Evolutionary conservation across 2,329 filamentous ascomycete genomes (phyloP), one percentile per base, ranked within the genome.

Genomic region (Clarireedia sp.): DNA sequence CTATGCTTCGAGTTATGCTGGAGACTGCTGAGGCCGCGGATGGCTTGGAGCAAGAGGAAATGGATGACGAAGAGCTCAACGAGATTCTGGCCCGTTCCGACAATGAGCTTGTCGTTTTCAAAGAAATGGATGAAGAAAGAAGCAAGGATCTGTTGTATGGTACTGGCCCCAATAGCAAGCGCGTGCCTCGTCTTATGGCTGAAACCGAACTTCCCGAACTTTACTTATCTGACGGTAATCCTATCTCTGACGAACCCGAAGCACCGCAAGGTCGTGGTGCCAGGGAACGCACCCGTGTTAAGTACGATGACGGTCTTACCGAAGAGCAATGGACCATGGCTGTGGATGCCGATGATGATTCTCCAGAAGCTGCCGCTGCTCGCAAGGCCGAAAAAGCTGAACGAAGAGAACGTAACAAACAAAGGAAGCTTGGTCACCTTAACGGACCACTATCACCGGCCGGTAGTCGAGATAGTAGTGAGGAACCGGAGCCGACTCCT

Each of bases 271-370:
- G 94, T 58, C 91, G 94, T 71, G 94, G 94, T 65, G 92, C 92
- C 60, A 88, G 94, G 75, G 94, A 99, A 73, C 86, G 95, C 59
- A 96, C 90, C 63, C 86, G 90, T 67, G 91, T 96, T 66, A 88
- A 87, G 71, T 99, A 99, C 65, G 94, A 99, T 66, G 94, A 99
- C 67, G 94, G 95, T 51, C 82, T 99, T 29, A 97, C 94, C 0
- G 95, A 99, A 73, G 94, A 99, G 74, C 95, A 99, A 72, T 99
- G 94, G 94, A 81, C 97, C 51, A 92, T 96, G 77, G 94, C 94
- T 53, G 92, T 99, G 33, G 94, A 99, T 69, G 92, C 95, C 58
- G 91, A 96, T 50, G 94, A 99, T 1, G 94, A 99, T 68, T 86
- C 83, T 0, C 90, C 96, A 29, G 94, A 97, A 69, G 91, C 90